Conservation (phyloP, 768 basidiomycete genomes). For the Lentinula sp. region DNA sequence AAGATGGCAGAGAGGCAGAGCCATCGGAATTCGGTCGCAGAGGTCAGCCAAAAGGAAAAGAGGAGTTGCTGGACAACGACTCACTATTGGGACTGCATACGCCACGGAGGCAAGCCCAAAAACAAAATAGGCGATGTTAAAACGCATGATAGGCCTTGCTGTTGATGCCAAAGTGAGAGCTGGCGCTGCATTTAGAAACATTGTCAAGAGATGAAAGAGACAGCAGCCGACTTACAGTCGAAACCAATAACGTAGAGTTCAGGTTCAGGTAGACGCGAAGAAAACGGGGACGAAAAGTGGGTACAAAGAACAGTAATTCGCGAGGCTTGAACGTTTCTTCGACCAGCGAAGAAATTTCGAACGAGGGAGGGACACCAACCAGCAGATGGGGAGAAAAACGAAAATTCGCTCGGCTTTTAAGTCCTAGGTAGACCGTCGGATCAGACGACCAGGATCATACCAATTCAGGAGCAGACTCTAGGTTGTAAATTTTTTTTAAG, state of each 20-base stretch:
- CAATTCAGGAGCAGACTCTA: too few species aligned
- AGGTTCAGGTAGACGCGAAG: too few species aligned
- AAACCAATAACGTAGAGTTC: too few species aligned
- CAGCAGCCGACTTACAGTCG: too few species aligned
- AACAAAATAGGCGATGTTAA: not conserved
- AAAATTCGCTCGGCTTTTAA: not conserved
- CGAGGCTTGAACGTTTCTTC: not conserved
- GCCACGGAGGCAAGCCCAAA: not conserved
- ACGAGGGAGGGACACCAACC: not conserved
- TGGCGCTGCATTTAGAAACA: too few species aligned
- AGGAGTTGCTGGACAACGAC: not conserved
- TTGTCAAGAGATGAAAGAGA: too few species aligned
- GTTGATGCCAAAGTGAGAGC: not conserved
- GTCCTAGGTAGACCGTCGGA: too few species aligned
- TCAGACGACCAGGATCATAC: too few species aligned
- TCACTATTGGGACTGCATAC: not conserved
- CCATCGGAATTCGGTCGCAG: not conserved
- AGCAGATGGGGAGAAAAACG: not conserved
- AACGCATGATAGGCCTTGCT: not conserved
- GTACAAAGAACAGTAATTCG: too few species aligned
- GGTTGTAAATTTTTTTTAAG: too few species aligned
- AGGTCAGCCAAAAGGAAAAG: not conserved
- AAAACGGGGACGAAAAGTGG: too few species aligned
- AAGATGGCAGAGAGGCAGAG: not conserved
- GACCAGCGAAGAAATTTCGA: not conserved